phyloP scores from a whole-genome alignment of 805 yeast species.

The Komagataella pseudopastoris region DNA sequence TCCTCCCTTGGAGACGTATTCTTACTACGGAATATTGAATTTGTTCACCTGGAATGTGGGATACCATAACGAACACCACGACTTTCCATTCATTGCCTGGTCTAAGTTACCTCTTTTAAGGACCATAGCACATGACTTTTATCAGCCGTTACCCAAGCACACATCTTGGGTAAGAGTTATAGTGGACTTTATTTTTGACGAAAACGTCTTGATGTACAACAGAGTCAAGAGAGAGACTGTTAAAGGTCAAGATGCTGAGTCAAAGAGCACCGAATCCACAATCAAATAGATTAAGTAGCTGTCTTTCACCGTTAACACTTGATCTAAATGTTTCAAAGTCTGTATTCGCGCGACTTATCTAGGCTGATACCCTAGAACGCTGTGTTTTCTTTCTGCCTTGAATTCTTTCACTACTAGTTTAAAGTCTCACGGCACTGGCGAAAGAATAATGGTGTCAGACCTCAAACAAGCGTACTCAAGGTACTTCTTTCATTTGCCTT shows the following conservation, averaged over 20 bases:
- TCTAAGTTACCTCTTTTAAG: conserved; percentile 54
- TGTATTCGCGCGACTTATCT: neutral
- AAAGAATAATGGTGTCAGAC: neutral
- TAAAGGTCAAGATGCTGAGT: conserved; percentile 13
- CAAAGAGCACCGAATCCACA: neutral
- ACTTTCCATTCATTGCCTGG: conserved; percentile 92
- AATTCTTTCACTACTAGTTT: neutral
- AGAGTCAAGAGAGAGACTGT: conserved; percentile 47
- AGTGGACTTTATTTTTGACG: conserved; percentile 55
- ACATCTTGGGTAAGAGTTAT: conserved; percentile 70
- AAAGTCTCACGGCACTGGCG: neutral
- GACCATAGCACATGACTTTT: conserved; percentile 64
- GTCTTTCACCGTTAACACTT: neutral
- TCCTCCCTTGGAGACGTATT: conserved; percentile 73
- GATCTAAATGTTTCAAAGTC: neutral
- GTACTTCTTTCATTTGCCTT: conserved; percentile 33
- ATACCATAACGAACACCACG: conserved; percentile 90
- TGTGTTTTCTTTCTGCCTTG: neutral
- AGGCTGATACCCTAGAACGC: neutral
- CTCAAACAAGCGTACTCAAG: conserved; percentile 6
- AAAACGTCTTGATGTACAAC: conserved; percentile 60
- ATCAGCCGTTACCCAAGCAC: conserved; percentile 66
- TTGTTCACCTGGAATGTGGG: conserved; percentile 85
- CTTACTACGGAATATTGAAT: conserved; percentile 77
- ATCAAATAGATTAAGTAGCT: neutral